Conservation (phyloP, 228 moss, liverwort and hornwort genomes). For the Sphagnum fallax region DNA sequence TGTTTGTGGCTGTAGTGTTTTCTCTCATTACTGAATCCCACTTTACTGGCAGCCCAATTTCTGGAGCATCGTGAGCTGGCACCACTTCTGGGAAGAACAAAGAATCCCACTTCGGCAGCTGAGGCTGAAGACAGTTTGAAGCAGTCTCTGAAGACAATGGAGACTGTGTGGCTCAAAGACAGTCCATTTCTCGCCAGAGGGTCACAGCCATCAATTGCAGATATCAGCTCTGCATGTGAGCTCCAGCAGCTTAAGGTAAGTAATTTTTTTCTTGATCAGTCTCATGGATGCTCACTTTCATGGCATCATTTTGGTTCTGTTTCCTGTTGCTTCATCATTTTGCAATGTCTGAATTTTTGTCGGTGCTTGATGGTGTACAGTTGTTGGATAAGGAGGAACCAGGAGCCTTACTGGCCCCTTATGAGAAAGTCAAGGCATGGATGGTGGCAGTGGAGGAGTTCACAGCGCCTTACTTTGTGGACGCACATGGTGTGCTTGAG, state of each 20-base stretch:
- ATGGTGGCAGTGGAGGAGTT: conserved; percentile 27
- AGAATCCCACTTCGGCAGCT: conserved; percentile 23
- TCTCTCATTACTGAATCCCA: not conserved
- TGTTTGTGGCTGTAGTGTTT: not conserved
- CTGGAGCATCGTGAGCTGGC: conserved; percentile 32
- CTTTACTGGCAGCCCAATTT: conserved; percentile 22
- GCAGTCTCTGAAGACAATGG: conserved; percentile 40
- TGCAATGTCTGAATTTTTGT: too few species aligned
- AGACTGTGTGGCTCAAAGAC: conserved; percentile 43
- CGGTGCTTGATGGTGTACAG: conserved; percentile 3
- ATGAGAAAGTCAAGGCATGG: conserved; percentile 23
- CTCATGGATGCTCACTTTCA: too few species aligned
- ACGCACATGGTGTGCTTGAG: conserved; percentile 10
- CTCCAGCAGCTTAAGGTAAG: conserved; percentile 47
- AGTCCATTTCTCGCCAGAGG: conserved; percentile 47
- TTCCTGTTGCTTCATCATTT: too few species aligned
- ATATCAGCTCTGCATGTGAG: conserved; percentile 63
- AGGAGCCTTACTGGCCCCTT: conserved; percentile 14
- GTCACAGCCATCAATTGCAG: conserved; percentile 60
- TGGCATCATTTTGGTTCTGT: too few species aligned
- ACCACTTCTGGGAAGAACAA: conserved; percentile 14
- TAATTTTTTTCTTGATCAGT: too few species aligned
- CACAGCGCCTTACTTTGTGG: conserved; percentile 27
- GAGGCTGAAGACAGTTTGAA: conserved; percentile 17
- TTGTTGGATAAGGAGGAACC: conserved; percentile 22